A percentile compares a stretch with the other conserved stretches of the same genome.
Evolutionary conservation across 1,284 basidiomycete species (phyloP).

Genomic region (Ceratobasidium theobromae): DNA sequence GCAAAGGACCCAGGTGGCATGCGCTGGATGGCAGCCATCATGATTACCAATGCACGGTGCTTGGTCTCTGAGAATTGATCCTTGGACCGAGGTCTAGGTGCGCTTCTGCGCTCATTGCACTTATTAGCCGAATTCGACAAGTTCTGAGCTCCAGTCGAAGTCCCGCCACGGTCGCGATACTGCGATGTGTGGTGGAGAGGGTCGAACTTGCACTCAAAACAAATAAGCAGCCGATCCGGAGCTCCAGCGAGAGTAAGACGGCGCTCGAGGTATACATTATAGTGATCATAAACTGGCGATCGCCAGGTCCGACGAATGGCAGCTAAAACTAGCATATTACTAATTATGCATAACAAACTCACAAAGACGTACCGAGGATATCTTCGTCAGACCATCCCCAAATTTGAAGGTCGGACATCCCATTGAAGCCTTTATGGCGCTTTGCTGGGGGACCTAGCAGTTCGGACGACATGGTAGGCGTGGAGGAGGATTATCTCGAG

Average conservation of each 20-base stretch:
- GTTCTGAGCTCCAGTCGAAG: background rate
- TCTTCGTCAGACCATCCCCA: too few species aligned
- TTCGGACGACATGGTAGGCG: too few species aligned
- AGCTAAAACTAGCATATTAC: too few species aligned
- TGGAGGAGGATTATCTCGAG: too few species aligned
- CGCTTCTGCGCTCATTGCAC: background rate
- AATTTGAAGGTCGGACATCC: too few species aligned
- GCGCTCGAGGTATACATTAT: conserved; percentile 1
- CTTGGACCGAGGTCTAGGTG: background rate
- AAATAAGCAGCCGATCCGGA: background rate
- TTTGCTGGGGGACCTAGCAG: too few species aligned
- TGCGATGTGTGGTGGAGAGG: background rate
- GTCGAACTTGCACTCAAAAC: conserved; percentile 7
- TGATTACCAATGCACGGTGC: background rate
- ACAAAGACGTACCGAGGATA: too few species aligned
- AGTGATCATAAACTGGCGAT: conserved; percentile 2
- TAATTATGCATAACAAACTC: too few species aligned
- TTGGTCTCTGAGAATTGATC: background rate
- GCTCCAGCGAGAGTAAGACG: background rate
- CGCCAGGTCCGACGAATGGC: too few species aligned
- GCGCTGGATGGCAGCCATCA: background rate
- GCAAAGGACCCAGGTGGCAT: background rate
- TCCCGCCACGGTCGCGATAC: background rate
- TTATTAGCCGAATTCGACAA: background rate
- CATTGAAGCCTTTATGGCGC: too few species aligned